phyloP scores from a whole-genome alignment of 2,329 filamentous ascomycete genomes.

The Trichoderma atrobrunneum region DNA sequence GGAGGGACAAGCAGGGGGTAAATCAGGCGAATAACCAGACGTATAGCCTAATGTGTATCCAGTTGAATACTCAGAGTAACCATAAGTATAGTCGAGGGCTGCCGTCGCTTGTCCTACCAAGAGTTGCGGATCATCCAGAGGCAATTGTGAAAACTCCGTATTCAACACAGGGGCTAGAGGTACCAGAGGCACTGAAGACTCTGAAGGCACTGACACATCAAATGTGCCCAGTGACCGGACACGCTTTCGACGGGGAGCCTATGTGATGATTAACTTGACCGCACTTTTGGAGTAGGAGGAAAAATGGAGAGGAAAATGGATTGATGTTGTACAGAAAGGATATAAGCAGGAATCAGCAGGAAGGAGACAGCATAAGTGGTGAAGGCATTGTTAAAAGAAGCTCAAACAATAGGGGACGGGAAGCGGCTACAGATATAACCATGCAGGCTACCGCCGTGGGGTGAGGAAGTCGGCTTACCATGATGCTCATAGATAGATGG shows the following conservation, averaged over 20 bases:
- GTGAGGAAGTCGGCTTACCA: constrained; percentile 47
- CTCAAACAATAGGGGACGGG: constrained; percentile 28
- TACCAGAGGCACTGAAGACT: constrained; percentile 22
- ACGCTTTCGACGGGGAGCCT: constrained; percentile 33
- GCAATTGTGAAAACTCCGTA: constrained; percentile 27
- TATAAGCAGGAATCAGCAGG: background rate
- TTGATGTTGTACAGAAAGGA: background rate
- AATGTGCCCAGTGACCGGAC: constrained; percentile 28
- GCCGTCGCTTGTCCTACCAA: constrained; percentile 30
- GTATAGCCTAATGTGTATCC: background rate
- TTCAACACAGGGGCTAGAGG: constrained; percentile 25
- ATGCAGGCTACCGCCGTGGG: constrained; percentile 42
- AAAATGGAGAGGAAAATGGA: background rate
- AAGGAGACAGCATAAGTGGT: background rate
- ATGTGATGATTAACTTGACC: constrained; percentile 39
- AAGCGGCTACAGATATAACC: constrained; percentile 42
- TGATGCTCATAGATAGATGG: constrained; percentile 43
- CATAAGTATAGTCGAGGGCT: constrained; percentile 29
- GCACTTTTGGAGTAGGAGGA: constrained; percentile 23
- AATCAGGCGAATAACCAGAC: background rate
- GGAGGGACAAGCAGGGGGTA: constrained; percentile 21
- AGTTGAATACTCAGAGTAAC: background rate
- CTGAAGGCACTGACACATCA: constrained; percentile 25
- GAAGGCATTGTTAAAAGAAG: constrained; percentile 18
- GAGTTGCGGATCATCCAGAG: constrained; percentile 27